Base-by-base conservation (phyloP, 2,329 filamentous ascomycete species). In the Claviceps cyperi region DNA sequence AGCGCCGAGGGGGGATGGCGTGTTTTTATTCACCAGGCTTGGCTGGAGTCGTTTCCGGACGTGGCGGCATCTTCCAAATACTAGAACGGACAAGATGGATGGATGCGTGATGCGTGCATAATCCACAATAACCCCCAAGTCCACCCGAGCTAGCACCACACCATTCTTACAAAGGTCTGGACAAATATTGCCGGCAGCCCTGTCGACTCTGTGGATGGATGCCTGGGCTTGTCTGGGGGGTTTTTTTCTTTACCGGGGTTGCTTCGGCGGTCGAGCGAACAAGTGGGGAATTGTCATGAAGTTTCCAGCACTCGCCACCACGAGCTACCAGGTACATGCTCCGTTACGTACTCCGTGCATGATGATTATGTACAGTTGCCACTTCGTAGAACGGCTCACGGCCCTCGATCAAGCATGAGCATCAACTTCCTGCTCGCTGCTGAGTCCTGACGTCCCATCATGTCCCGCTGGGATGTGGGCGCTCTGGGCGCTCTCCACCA, bases 21-120 rank as follows among this genome's bases (percentile, higher is more conserved):
- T 44, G 49, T 49, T 56, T 53, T 54, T 54, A 56, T 56, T 53
- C 32, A 48, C 24, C 43, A 45, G 35, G 21, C n/a, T n/a, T n/a
- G n/a, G n/a, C 38, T 44, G 24, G n/a, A 44, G 41, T 48, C 39
- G 41, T 44, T 46, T 51, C 50, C 50, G 50, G 46, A 46, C 46
- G 47, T 40, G 40, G 15, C 24, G 9, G 22, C 22, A 15, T 46
- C 46, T 46, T 22, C 15, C 40, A 37, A 47, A 41, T 41, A 40
- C 19, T 40, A 21, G 39, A 28, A 32, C 4, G 28, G 28, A 32
- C 9, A 32, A 22, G 28, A 32, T 32, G 9, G 9, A 32, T 32
- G 28, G 28, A 11, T 40, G 39, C 13, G 40, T 5, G 39, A 19
- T 41, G 39, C 22, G 39, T 41, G n/a, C 43, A 51, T 45, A 41